A percentile compares a stretch with the other conserved stretches of the same genome.
Conservation (phyloP, 2,329 filamentous ascomycete genomes). For the Aspergillus sp. region DNA sequence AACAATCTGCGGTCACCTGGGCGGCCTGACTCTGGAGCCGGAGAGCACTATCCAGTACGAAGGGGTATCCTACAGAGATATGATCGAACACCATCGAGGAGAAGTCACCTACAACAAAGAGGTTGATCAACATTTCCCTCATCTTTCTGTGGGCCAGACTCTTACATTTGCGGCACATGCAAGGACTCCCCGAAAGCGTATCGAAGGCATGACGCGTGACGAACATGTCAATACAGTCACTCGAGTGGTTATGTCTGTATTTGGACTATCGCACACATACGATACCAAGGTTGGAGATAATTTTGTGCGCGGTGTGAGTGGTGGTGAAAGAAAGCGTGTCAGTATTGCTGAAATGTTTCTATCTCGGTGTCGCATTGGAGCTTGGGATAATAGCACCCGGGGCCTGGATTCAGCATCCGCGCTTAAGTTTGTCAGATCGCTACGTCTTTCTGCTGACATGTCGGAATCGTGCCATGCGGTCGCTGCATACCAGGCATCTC, state of each 20-base stretch:
- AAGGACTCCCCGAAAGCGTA: conserved; percentile 1
- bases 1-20: conserved; percentile 73
- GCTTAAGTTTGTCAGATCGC: conserved; percentile 50
- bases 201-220: conserved; percentile 4
- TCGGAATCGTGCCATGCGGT: not conserved
- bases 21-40: not conserved
- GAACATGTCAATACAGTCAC: conserved; percentile 6
- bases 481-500: not conserved
- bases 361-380: not conserved
- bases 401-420: conserved; percentile 47
- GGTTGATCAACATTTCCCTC: conserved; percentile 73
- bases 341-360: conserved; percentile 11
- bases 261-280: conserved; percentile 9
- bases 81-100: conserved; percentile 39
- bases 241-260: conserved; percentile 7
- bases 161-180: conserved; percentile 69
- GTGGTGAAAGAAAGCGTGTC: conserved; percentile 7
- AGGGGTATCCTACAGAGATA: conserved; percentile 32
- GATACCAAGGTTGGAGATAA: conserved; percentile 15
- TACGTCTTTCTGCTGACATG: conserved; percentile 23
- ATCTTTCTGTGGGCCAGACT: conserved; percentile 70
- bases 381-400: conserved; percentile 44
- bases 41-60: conserved; percentile 66
- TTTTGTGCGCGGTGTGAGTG: conserved; percentile 14
- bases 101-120: conserved; percentile 81